Percentiles rank a stretch among this genome's conserved stretches.
phyloP scores from a whole-genome alignment of 2,329 filamentous ascomycete species.

The Epichloe glyceriae region DNA sequence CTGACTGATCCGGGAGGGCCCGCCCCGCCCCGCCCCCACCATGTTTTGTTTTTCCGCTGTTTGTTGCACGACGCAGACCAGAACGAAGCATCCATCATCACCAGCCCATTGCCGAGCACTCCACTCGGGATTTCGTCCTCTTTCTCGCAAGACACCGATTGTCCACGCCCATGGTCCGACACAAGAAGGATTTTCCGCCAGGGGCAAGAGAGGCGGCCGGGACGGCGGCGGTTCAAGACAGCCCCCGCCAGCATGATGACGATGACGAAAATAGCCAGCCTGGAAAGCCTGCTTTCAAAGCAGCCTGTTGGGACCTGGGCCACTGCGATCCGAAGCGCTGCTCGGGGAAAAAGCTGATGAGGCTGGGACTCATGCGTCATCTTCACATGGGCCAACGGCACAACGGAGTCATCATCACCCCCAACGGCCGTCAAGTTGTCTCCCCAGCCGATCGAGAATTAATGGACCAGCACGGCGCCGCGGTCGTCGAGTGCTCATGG shows the following conservation, averaged over 20 bases:
- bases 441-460: slow-evolving; percentile 72
- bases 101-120: too few relatives aligned
- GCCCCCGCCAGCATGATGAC: slow-evolving; percentile 33
- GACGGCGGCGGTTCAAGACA: slow-evolving; percentile 16
- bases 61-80: too few relatives aligned
- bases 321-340: slow-evolving; percentile 97
- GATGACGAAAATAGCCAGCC: slow-evolving; percentile 14
- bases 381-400: slow-evolving; percentile 86
- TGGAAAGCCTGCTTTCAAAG: slow-evolving; percentile 56
- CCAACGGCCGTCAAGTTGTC: slow-evolving; percentile 77
- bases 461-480: slow-evolving; percentile 79
- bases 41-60: neutral
- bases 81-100: too few relatives aligned
- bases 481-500: slow-evolving; percentile 96
- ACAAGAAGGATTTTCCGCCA: slow-evolving; percentile 76
- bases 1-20: too few relatives aligned
- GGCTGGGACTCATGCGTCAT: slow-evolving; percentile 84
- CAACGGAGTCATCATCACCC: slow-evolving; percentile 83
- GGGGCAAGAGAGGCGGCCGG: slow-evolving; percentile 58
- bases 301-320: slow-evolving; percentile 93
- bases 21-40: neutral
- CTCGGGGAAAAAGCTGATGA: slow-evolving; percentile 89
- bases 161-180: slow-evolving; percentile 88
- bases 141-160: too few relatives aligned
- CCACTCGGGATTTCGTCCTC: too few relatives aligned